Conservation (phyloP, 805 yeast genomes). For the Pichia phayaonensis region DNA sequence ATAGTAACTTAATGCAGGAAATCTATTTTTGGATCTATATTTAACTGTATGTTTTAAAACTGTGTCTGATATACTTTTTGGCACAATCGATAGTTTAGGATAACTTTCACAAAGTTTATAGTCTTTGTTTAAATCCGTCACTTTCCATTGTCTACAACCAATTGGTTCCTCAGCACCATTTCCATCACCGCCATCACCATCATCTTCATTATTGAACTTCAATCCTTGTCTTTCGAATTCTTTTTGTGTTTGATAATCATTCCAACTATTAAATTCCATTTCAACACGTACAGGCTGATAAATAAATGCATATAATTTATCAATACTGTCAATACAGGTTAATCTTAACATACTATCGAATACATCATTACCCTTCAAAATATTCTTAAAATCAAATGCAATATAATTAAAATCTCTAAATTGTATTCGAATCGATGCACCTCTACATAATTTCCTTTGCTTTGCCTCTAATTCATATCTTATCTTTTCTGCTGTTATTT, state of each 20-base stretch:
- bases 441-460: constrained; percentile 15
- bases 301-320: constrained; percentile 70
- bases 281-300: constrained; percentile 75
- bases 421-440: constrained; percentile 56
- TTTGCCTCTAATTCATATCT: constrained; percentile 7
- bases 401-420: constrained; percentile 83
- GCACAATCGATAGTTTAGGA: constrained; percentile 63
- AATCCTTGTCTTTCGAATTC: constrained; percentile 71
- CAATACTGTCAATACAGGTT: constrained; percentile 45
- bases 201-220: constrained; percentile 23
- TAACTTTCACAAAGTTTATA: constrained; percentile 70
- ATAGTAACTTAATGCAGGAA: constrained; percentile 76
- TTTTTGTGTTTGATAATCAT: constrained; percentile 45
- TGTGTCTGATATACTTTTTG: constrained; percentile 71
- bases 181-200: background rate
- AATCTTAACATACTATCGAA: constrained; percentile 63
- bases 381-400: constrained; percentile 64
- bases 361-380: constrained; percentile 56
- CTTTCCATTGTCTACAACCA: constrained; percentile 50
- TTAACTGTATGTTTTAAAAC: constrained; percentile 77
- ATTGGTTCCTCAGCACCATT: background rate
- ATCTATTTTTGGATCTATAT: constrained; percentile 75
- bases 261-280: constrained; percentile 61
- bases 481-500: constrained; percentile 2
- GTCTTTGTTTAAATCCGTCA: constrained; percentile 53